These are phyloP conservation scores for Diaporthe citri DNA, from an alignment of 2,329 filamentous ascomycete genomes.

Conservation along the genomic window DNA sequence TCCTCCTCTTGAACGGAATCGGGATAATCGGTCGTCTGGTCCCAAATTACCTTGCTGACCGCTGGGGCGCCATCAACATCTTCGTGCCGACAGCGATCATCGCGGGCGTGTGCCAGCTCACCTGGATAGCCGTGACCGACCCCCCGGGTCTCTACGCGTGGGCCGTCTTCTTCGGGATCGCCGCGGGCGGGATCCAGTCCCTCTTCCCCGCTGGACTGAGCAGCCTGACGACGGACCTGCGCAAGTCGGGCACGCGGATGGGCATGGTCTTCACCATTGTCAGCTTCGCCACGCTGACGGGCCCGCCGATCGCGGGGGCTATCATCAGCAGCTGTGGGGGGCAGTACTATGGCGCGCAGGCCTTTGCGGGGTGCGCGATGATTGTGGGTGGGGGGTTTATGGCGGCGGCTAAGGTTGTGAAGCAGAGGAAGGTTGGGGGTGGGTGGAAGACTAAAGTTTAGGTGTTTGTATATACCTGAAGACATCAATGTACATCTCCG, in stretches of 20 bases:
- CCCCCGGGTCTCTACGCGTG: conserved; percentile 70
- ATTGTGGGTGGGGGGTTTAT: conserved; percentile 57
- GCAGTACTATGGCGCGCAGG: conserved; percentile 61
- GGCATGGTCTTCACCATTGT: conserved; percentile 71
- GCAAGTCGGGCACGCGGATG: conserved; percentile 66
- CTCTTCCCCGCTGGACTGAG: conserved; percentile 74
- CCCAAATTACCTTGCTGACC: conserved; percentile 71
- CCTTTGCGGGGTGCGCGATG: conserved; percentile 60
- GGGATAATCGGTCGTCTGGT: conserved; percentile 69
- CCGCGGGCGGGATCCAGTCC: conserved; percentile 73
- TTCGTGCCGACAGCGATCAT: conserved; percentile 62
- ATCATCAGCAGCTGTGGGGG: conserved; percentile 58
- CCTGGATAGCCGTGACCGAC: conserved; percentile 69
- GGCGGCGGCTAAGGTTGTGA: conserved; percentile 52
- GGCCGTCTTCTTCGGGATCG: conserved; percentile 73
- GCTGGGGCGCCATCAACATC: conserved; percentile 70
- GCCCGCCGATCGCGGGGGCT: conserved; percentile 64
- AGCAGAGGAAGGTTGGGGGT: conserved; percentile 53
- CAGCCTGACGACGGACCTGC: conserved; percentile 64
- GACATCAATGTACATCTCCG: not conserved
- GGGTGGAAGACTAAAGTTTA: conserved; percentile 56
- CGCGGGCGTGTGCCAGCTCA: conserved; percentile 60
- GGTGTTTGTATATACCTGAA: not conserved
- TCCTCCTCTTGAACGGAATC: conserved; percentile 75
- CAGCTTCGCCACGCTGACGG: conserved; percentile 65